Base-by-base conservation (phyloP, 805 yeast species). In the Myxozyma neotropica region DNA sequence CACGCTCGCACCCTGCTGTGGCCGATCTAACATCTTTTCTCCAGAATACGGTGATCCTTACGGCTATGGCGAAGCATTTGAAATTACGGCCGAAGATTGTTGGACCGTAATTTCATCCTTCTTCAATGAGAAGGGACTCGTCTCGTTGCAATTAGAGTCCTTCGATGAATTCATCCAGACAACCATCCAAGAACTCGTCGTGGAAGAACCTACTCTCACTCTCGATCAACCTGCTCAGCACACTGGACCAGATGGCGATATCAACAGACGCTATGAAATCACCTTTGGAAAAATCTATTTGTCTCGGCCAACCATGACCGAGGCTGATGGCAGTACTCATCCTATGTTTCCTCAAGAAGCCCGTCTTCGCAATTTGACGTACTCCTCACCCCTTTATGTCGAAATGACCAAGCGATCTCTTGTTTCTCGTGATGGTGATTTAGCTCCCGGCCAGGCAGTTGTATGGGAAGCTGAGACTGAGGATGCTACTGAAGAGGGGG, bases 271-370 rank as follows among this genome's bases (percentile, higher is more conserved):
- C 67, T 95, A 91, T 71, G 97, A 93, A 75, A 94, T 94, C 72
- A 85, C 92, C n/a, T 94, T 94, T 76, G 99, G 99, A 66, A 95
- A 93, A 74, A 94, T 95, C 70, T 94, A 88, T 75, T 85, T 94
- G 67, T 91, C 98, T 26, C 88, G 92, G 70, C 99, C 99, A 47
- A 90, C 96, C 50, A 96, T 94, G 83, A 95, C 98, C 21, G 99
- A 94, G 78, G 96, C 98, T 17, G 99, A 94, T 77, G 99, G 99
- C 78, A 91, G 96, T n/a, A 93, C 98, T n/a, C 93, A 91, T 71
- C 95, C 96, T 13, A 85, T 94, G 86, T 89, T 89, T 72, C 99
- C 99, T 10, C 99, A 95, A 76, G 99, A 94, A 75, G 98, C 99
- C 6, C 83, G 99, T 70, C 81, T 94, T 66, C 86, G 99, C 77